Conservation (phyloP, 768 basidiomycete species). For the Leccinum incarnatum region DNA sequence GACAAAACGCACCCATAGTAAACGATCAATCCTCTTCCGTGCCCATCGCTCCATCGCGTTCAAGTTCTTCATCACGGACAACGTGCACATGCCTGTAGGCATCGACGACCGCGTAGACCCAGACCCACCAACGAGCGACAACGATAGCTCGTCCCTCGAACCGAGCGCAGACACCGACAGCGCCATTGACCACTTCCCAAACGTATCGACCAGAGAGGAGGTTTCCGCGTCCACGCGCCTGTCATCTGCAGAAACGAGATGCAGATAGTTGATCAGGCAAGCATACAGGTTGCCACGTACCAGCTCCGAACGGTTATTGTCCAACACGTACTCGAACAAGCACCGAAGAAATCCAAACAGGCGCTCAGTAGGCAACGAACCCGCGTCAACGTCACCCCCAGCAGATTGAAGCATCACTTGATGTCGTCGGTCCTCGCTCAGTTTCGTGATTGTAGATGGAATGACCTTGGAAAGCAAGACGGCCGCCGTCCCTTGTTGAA, state of each 20-base stretch:
- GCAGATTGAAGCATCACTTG: constrained; percentile 66
- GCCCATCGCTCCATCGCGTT: no score
- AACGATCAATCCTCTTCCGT: no score
- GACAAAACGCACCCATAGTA: no score
- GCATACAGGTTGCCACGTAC: constrained; percentile 96
- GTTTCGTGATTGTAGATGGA: constrained; percentile 78
- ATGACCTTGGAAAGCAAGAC: constrained; percentile 82
- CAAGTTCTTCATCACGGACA: no score
- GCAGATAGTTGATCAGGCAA: constrained; percentile 67
- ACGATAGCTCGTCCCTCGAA: no score
- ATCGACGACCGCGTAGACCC: no score
- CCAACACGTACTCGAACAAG: constrained; percentile 70
- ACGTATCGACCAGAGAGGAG: no score
- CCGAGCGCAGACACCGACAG: no score
- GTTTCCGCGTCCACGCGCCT: neutral
- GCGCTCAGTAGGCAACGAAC: constrained; percentile 79
- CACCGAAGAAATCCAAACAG: constrained; percentile 70
- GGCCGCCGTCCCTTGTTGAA: constrained; percentile 63
- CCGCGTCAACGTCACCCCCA: constrained; percentile 58
- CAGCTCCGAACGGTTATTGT: constrained; percentile 76
- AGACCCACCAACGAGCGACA: no score
- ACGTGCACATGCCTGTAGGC: no score
- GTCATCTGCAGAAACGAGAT: no score
- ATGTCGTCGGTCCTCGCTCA: constrained; percentile 79
- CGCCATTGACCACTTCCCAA: no score